phyloP scores from a whole-genome alignment of 768 basidiomycete species.

The Tylopilus balloui region DNA sequence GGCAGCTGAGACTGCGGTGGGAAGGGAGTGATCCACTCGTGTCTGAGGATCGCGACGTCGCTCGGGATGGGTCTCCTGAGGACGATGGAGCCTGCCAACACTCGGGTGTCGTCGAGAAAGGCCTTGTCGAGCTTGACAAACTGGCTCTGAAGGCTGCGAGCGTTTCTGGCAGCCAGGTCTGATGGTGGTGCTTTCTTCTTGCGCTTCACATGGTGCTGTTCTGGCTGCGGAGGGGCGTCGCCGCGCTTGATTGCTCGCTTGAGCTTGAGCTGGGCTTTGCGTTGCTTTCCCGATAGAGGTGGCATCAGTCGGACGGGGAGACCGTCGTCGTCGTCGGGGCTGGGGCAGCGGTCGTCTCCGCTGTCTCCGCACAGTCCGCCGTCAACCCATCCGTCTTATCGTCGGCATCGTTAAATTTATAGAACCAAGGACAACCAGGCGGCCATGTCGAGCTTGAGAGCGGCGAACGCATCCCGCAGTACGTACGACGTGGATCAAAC shows the following conservation, averaged over 20 bases:
- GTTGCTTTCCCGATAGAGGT: conserved; percentile 53
- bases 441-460: conserved; percentile 48
- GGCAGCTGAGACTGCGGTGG: neutral
- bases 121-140: conserved; percentile 57
- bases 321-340: conserved; percentile 58
- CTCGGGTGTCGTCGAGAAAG: conserved; percentile 59
- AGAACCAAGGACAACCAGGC: conserved; percentile 31
- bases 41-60: conserved; percentile 35
- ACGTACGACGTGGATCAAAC: too few species aligned
- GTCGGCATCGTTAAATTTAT: conserved; percentile 43
- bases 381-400: conserved; percentile 53
- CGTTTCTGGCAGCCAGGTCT: conserved; percentile 35
- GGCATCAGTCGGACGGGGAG: conserved; percentile 24
- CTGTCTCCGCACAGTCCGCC: conserved; percentile 51
- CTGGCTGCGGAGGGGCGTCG: conserved; percentile 43
- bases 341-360: conserved; percentile 40
- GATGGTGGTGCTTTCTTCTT: conserved; percentile 7
- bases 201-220: conserved; percentile 7
- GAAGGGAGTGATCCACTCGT: conserved; percentile 6
- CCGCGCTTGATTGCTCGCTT: conserved; percentile 86
- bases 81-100: conserved; percentile 48
- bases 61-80: conserved; percentile 55
- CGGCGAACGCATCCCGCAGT: conserved; percentile 46
- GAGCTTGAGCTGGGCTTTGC: conserved; percentile 67
- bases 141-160: conserved; percentile 60